A percentile compares a stretch with the other conserved stretches of the same genome.
Conservation (phyloP, 2,329 filamentous ascomycete genomes). For the Davidsoniella virescens region DNA sequence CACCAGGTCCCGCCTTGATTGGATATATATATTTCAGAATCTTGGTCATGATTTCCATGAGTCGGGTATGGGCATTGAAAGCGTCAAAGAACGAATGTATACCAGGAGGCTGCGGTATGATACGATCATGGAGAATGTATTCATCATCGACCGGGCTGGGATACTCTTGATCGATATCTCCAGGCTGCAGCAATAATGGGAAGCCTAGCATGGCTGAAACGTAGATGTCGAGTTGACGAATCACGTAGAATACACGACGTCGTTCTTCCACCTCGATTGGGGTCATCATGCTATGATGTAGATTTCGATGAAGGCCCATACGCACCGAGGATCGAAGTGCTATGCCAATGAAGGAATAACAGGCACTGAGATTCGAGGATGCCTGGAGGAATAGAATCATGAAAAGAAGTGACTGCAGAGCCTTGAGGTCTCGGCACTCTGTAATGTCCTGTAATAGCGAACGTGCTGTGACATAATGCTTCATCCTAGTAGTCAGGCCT, state of each 20-base stretch:
- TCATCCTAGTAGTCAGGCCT: constrained; percentile 33
- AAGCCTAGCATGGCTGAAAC: constrained; percentile 52
- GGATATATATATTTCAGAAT: constrained; percentile 50
- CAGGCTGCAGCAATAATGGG: constrained; percentile 43
- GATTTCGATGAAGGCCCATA: constrained; percentile 60
- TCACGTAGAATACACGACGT: constrained; percentile 49
- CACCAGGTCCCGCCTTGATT: constrained; percentile 4
- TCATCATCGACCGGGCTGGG: constrained; percentile 51
- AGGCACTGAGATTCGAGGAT: constrained; percentile 61
- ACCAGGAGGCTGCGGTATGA: constrained; percentile 36
- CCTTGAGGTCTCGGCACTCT: constrained; percentile 56
- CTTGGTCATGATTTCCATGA: constrained; percentile 48
- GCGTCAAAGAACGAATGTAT: constrained; percentile 45
- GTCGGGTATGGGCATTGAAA: constrained; percentile 46
- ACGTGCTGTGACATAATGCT: constrained; percentile 56
- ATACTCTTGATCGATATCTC: constrained; percentile 51
- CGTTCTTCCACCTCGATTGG: constrained; percentile 48
- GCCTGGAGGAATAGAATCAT: constrained; percentile 70
- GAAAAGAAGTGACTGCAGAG: constrained; percentile 60
- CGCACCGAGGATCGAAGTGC: constrained; percentile 59
- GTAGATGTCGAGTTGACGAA: constrained; percentile 55
- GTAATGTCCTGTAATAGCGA: constrained; percentile 48
- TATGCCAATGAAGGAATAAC: constrained; percentile 67
- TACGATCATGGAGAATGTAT: constrained; percentile 43
- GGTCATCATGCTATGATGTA: constrained; percentile 46